These are phyloP conservation scores for Fusarium coicis DNA, from an alignment of 2,329 filamentous ascomycete species.

Conservation along the genomic window DNA sequence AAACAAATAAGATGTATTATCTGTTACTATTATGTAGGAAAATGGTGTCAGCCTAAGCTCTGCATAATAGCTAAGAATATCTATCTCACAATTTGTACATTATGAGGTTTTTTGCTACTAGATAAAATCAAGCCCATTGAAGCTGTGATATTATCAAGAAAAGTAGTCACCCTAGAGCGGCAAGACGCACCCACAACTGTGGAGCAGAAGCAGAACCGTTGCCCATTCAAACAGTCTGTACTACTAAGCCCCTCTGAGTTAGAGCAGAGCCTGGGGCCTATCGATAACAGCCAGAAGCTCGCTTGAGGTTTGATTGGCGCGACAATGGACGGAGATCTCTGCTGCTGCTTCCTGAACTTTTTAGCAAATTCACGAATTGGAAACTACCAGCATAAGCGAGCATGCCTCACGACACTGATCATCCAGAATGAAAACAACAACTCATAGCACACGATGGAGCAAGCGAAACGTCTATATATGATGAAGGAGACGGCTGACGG, in stretches of 20 bases:
- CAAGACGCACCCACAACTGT: background rate
- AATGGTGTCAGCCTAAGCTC: too few species aligned
- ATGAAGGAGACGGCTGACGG: background rate
- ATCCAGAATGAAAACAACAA: background rate
- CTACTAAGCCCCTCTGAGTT: accelerated
- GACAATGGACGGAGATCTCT: background rate
- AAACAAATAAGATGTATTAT: too few species aligned
- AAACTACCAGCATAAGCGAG: background rate
- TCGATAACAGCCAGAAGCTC: background rate
- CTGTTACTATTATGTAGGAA: too few species aligned
- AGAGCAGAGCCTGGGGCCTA: background rate
- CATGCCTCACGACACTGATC: background rate
- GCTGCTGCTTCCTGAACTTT: background rate
- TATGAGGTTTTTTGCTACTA: too few species aligned
- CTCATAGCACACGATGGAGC: background rate
- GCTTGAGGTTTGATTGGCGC: background rate
- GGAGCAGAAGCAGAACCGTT: background rate
- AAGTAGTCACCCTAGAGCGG: background rate
- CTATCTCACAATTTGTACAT: background rate
- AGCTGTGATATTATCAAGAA: background rate
- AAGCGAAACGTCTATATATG: background rate
- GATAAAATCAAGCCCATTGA: background rate
- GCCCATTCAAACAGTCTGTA: background rate
- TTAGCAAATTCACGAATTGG: background rate
- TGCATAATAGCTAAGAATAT: too few species aligned